Percentiles rank a stretch among this genome's conserved stretches.
phyloP scores from a whole-genome alignment of 225 moss, liverwort and hornwort genomes.

The Antitrichia curtipendula region DNA sequence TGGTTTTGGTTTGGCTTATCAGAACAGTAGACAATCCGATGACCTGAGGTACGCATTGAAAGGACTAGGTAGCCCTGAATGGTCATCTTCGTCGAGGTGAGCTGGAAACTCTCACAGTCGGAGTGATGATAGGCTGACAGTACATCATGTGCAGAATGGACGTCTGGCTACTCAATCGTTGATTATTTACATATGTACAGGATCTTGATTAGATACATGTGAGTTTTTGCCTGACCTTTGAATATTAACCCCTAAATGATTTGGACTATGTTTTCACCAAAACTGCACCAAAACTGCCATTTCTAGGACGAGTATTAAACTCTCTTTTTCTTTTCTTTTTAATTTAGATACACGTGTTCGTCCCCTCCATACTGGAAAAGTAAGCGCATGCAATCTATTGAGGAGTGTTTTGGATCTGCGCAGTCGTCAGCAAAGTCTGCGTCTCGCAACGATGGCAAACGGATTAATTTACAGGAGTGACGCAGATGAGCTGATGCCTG shows the following conservation, averaged over 20 bases:
- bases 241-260: too few relatives aligned
- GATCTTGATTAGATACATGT: background rate
- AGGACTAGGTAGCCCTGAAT: background rate
- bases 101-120: background rate
- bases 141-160: background rate
- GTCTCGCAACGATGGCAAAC: background rate
- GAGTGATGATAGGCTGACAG: background rate
- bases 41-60: background rate
- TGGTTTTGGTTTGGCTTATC: background rate
- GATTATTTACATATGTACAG: background rate
- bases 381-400: constrained; percentile 52
- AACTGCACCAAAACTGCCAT: too few relatives aligned
- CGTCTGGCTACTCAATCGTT: background rate
- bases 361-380: constrained; percentile 61
- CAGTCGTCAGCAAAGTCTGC: constrained; percentile 5
- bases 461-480: background rate
- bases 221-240: background rate
- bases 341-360: too few relatives aligned
- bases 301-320: too few relatives aligned
- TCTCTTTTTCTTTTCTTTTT: too few relatives aligned
- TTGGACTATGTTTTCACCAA: too few relatives aligned
- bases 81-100: background rate
- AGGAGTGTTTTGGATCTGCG: constrained; percentile 23
- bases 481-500: background rate
- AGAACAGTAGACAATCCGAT: background rate